Evolutionary conservation across 257 asterid species (phyloP).

Genomic region (Knoxia roxburghii): DNA sequence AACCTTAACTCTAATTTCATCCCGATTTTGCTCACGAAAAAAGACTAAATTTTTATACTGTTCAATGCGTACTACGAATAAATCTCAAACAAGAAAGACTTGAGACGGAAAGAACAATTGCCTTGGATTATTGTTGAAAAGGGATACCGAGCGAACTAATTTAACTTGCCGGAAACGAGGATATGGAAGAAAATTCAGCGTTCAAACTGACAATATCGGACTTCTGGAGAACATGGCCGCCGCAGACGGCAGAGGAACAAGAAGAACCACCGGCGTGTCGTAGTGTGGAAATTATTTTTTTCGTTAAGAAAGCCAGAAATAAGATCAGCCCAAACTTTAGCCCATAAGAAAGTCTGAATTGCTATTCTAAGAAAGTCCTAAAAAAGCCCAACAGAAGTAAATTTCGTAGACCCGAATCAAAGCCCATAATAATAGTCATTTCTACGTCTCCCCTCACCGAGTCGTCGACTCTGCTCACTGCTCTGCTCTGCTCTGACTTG

Average conservation of each 20-base stretch:
- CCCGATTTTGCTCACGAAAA: not conserved
- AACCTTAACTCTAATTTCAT: not conserved
- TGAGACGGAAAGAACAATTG: not conserved
- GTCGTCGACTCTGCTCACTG: slow-evolving; percentile 5
- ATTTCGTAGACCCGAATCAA: not conserved
- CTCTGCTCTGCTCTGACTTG: not conserved
- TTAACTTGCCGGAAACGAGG: not conserved
- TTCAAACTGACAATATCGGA: not conserved
- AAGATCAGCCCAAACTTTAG: not conserved
- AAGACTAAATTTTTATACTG: not conserved
- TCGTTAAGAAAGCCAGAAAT: not conserved
- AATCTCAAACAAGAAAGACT: not conserved
- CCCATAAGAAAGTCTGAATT: too few relatives aligned
- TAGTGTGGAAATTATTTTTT: not conserved
- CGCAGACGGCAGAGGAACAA: not conserved
- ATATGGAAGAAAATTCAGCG: not conserved
- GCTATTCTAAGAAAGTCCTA: too few relatives aligned
- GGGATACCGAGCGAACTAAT: not conserved
- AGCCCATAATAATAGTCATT: too few relatives aligned
- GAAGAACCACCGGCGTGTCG: not conserved
- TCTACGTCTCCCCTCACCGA: too few relatives aligned
- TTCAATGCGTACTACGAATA: not conserved
- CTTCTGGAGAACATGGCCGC: too few relatives aligned
- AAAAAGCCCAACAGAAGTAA: not conserved
- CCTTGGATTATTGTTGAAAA: not conserved